phyloP scores from a whole-genome alignment of 805 yeast species.

The Metschnikowia colocasiae region DNA sequence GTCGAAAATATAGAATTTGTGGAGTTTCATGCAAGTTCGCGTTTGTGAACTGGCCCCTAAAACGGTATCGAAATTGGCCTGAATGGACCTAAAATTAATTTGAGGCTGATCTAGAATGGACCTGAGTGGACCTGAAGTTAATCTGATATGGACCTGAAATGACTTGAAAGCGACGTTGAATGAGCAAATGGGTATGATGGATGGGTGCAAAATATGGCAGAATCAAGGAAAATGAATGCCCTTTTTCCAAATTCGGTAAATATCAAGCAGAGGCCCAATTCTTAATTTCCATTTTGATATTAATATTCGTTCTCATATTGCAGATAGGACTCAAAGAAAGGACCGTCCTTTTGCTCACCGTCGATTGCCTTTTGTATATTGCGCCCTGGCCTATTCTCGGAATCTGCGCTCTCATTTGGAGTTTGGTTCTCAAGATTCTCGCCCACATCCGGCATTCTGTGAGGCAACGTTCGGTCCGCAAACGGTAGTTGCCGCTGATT shows the following conservation, averaged over 20 bases:
- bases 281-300: too few relatives aligned
- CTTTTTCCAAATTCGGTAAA: neutral
- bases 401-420: neutral
- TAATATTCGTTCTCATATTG: conserved; percentile 13
- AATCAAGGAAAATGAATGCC: neutral
- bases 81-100: too few relatives aligned
- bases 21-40: too few relatives aligned
- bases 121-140: too few relatives aligned
- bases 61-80: too few relatives aligned
- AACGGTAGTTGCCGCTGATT: conserved; percentile 1
- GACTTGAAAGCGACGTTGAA: too few relatives aligned
- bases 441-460: neutral
- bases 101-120: too few relatives aligned
- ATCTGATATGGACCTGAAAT: too few relatives aligned
- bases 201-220: too few relatives aligned
- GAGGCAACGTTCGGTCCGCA: neutral
- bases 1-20: neutral
- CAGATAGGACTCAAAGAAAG: conserved; percentile 12
- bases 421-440: neutral
- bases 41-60: too few relatives aligned
- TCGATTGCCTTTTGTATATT: neutral
- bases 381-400: neutral
- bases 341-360: conserved; percentile 3
- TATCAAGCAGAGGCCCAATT: neutral
- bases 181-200: too few relatives aligned